A percentile compares a stretch with the other conserved stretches of the same genome.
These are phyloP conservation scores for Kluyveromyces lactis DNA, from an alignment of 805 yeast species.

Conservation along the genomic window DNA sequence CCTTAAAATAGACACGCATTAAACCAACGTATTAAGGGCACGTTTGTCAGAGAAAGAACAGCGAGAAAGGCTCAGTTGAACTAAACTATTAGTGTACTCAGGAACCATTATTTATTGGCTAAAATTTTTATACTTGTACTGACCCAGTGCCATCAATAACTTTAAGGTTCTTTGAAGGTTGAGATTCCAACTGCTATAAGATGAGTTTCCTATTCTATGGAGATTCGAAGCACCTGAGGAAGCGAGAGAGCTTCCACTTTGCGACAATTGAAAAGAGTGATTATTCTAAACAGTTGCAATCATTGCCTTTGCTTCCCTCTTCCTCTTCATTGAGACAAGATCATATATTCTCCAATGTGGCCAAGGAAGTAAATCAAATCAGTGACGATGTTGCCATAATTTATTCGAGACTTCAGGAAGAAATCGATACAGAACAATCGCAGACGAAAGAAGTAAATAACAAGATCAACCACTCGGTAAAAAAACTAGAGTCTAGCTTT, in stretches of 20 bases:
- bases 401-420: slow-evolving; percentile 19
- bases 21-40: too few species aligned
- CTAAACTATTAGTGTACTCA: too few species aligned
- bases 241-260: slow-evolving; percentile 8
- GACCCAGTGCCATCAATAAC: too few species aligned
- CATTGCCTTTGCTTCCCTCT: slow-evolving; percentile 10
- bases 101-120: too few species aligned
- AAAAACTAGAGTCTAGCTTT: slow-evolving; percentile 17
- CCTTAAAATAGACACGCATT: too few species aligned
- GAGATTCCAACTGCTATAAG: too few species aligned
- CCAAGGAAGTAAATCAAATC: slow-evolving; percentile 17
- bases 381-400: slow-evolving; percentile 14
- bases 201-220: slow-evolving; percentile 4
- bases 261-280: slow-evolving; percentile 8
- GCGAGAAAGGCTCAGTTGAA: too few species aligned
- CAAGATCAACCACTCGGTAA: slow-evolving; percentile 16
- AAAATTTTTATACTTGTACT: too few species aligned
- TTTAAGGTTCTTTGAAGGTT: too few species aligned
- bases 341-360: slow-evolving; percentile 19
- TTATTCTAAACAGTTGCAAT: slow-evolving; percentile 14
- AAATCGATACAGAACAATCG: slow-evolving; percentile 24
- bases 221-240: slow-evolving; percentile 2
- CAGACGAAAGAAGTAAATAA: slow-evolving; percentile 21
- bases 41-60: too few species aligned
- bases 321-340: slow-evolving; percentile 12